Evolutionary conservation across 305 asterid species (phyloP), one percentile per base, ranked within the genome.

Genomic region (Fraxinus latifolia): DNA sequence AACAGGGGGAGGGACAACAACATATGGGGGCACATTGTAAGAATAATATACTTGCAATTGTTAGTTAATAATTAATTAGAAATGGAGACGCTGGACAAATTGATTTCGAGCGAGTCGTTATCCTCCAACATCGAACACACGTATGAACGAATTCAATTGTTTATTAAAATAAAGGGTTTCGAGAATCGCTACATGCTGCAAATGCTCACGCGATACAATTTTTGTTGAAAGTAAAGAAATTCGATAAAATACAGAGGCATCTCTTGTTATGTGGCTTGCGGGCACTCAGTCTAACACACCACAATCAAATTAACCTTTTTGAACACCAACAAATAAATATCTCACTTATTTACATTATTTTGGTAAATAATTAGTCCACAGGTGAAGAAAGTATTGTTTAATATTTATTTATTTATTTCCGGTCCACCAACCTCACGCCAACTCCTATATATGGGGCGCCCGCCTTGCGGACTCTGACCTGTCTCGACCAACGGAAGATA

Each of bases 401-500:
- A 72, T 71, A 80, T 47, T 34, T 37, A 37, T 7, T 37, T 37
- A 37, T 21, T 21, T 19, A 31, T 80, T 80, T 32, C 50, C 27
- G 83, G 74, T 47, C 58, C 78, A 72, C 79, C 12, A 44, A 39
- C 47, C 47, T 39, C 47, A 14, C 37, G 12, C 74, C 74, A 68
- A 11, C 39, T 29, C 23, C 39, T 82, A 82, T 87, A 80, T 82
- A 82, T 84, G 67, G 79, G 75, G 77, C 70, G 81, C 86, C 62
- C 53, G 76, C 34, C 42, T 68, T 0, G 73, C 34, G 4, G 73
- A 65, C 70, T 39, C 79, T 79, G 79, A 31, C 76, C 83, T 25
- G 36, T 84, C 87, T 58, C 84, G 70, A 80, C 82, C 85, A 83
- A 82, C 89, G 84, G 83, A 84, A 81, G 83, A 84, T 81, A 77